Base-by-base conservation (phyloP, 768 basidiomycete genomes). In the Macrolepiota dolichaula region DNA sequence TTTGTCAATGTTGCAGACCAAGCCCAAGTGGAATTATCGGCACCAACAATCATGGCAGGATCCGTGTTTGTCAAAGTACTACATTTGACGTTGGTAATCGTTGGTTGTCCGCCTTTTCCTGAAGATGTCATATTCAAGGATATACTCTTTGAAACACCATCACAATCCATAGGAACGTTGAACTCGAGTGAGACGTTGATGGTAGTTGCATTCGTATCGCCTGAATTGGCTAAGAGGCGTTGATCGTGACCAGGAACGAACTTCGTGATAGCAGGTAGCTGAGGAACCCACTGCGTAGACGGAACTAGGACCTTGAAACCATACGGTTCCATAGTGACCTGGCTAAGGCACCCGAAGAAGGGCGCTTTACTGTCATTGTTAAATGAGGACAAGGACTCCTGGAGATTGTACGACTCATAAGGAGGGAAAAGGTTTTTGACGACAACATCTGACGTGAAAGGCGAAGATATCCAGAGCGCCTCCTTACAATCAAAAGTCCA, bases 241-340 rank as follows among this genome's bases (percentile, higher is more conserved):
- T 85, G 80, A 67, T 97, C 95, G 71, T 97, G 95, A 1, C 95
- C 94, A 0, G 95, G 95, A 2, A 73, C 70, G 73, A 96, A 96
- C 57, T 83, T 84, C 17, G 92, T 92, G 59, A 97, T 71, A 58
- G 85, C 82, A 15, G 94, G 91, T 4, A 78, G 82, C 55, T 90
- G 86, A 5, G 84, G 65, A 5, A 85, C 75, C 92, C 94, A 97
- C 64, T 88, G 78, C 0, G 61, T 66, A 0, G 62, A 42, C 0
- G 91, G 91, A 7, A 97, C 92, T 19, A 94, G 78, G 0, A 85
- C 86, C 73, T 95, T 94, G 81, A 89, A 94, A 35, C 89, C 85
- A 67, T 83, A 94, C 0, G 87, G 82, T 35, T 86, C 83, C 75
- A 96, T 79, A 2, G 82, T 84, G 68, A 96, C 64, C 15, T 67